Evolutionary conservation across 2,329 filamentous ascomycete species (phyloP).

Genomic region (Alternaria brassicicola): DNA sequence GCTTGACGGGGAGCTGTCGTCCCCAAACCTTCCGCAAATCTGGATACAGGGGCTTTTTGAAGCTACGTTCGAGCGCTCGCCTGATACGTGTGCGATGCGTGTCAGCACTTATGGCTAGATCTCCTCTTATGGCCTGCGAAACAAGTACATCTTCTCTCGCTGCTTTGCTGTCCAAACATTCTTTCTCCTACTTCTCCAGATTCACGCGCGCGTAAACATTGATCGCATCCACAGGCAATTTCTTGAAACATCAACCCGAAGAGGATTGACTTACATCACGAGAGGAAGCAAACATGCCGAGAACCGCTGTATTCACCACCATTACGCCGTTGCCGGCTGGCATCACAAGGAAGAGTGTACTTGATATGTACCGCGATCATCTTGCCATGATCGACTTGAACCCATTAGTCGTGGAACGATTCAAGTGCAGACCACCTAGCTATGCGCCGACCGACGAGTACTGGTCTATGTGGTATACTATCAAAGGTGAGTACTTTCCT

Average conservation of each 20-base stretch:
- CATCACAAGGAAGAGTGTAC: slow-evolving; percentile 71
- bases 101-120: slow-evolving; percentile 19
- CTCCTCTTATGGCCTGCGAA: slow-evolving; percentile 25
- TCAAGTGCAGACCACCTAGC: slow-evolving; percentile 69
- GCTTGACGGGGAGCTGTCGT: slow-evolving; percentile 32
- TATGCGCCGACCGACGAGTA: slow-evolving; percentile 74
- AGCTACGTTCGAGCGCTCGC: slow-evolving; percentile 18
- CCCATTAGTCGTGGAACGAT: slow-evolving; percentile 76
- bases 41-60: slow-evolving; percentile 27
- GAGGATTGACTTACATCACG: not conserved
- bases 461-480: slow-evolving; percentile 73
- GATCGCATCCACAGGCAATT: slow-evolving; percentile 4
- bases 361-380: slow-evolving; percentile 79
- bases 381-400: slow-evolving; percentile 86
- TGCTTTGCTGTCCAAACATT: slow-evolving; percentile 26
- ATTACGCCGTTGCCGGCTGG: slow-evolving; percentile 76
- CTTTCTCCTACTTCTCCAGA: slow-evolving; percentile 16
- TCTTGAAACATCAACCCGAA: slow-evolving; percentile 13
- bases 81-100: slow-evolving; percentile 27
- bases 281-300: slow-evolving; percentile 63
- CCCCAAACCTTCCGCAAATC: slow-evolving; percentile 22
- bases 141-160: slow-evolving; percentile 33
- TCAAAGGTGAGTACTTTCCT: slow-evolving; percentile 42
- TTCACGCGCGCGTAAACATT: slow-evolving; percentile 17
- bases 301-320: slow-evolving; percentile 74